Base-by-base conservation (phyloP, 1,139 yeast species). In the Geotrichum histeridarum region DNA sequence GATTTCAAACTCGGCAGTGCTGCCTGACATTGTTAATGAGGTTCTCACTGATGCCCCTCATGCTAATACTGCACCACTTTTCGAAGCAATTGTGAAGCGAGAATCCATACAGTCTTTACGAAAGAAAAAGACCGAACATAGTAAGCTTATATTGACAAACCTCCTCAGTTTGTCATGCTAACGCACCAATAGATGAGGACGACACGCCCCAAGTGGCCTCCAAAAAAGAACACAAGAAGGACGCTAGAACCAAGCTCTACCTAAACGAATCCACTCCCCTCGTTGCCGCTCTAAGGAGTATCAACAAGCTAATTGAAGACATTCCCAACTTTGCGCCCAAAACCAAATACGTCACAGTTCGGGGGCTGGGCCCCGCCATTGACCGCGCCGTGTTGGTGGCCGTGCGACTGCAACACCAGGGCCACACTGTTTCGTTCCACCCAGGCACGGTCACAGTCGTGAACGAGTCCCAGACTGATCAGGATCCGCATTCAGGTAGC, bases 351-450 rank as follows among this genome's bases (percentile, higher is more conserved):
- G 65, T 67, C 14, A 57, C 58, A 12, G 62, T 70, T 7, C 53
- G 62, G 5, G 73, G 70, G 2, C 59, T 67, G 15, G 73, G 73
- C 3, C 61, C 63, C 35, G 69, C 72, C 8, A 67, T 68, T 17
- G 69, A 67, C 44, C 56, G 59, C 36, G 70, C 65, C 9, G 57
- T 68, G 43, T 60, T 65, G 22, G 57, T 70, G 3, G 72, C 66
- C 1, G 51, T 64, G 33, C 64, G 69, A 50, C 64, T 70, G 32
- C 64, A 61, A 45, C 55, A 51, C 15, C 56, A 61, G 7, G 66
- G 67, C 11, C 60, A 64, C 43, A 48, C 55, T n/a, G 59, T 63
- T 1, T 65, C 63, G 12, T 54, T 63, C 9, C 48, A 42, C 22
- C 60, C 63, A 9, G 63, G 65, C 2, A 62, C 66, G 6, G 63